Evolutionary conservation across 768 basidiomycete genomes (phyloP).

Genomic region (Pleurotus pulmonarius): DNA sequence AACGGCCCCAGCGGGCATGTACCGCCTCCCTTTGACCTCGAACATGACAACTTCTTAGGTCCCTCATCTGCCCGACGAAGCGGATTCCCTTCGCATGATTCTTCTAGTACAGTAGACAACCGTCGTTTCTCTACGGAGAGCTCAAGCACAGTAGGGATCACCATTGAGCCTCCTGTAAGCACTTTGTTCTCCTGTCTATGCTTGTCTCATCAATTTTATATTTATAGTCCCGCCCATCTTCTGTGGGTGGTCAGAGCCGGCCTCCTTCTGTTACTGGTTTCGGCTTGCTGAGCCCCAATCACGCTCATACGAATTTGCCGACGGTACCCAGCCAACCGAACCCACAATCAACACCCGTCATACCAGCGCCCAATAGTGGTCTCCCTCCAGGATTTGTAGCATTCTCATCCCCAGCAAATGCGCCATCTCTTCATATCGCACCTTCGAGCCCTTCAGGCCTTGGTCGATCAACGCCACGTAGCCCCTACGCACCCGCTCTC

Average conservation of each 20-base stretch:
- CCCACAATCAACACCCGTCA: constrained; percentile 3
- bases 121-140: background rate
- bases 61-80: constrained; percentile 1
- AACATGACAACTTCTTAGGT: constrained; percentile 5
- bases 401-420: background rate
- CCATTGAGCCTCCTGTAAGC: constrained; percentile 2
- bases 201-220: background rate
- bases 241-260: background rate
- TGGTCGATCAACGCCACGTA: background rate
- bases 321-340: background rate
- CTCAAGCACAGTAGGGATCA: constrained; percentile 2
- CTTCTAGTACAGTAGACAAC: background rate
- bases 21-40: background rate
- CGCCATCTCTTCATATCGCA: background rate
- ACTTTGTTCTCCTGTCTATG: background rate
- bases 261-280: background rate
- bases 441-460: background rate
- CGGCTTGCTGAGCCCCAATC: constrained; percentile 3
- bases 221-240: background rate
- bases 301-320: background rate
- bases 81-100: background rate
- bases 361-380: background rate
- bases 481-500: background rate
- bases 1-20: background rate
- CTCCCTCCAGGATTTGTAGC: constrained; percentile 1